Conservation (phyloP, 305 asterid genomes). For the Fraxinus velutina region DNA sequence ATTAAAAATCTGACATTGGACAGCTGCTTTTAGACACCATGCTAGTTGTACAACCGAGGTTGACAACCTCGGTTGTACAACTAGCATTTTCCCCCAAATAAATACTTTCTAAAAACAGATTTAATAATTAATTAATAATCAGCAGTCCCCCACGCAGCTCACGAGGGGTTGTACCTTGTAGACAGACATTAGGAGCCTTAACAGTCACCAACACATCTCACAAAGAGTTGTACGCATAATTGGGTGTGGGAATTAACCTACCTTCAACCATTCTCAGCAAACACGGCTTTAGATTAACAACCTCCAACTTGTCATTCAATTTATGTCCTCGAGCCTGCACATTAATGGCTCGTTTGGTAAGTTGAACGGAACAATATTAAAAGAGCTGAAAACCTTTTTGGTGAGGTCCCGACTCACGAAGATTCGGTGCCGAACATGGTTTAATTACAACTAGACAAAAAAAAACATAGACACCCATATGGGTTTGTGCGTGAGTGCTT, state of each 20-base stretch:
- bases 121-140: not conserved
- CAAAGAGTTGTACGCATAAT: not conserved
- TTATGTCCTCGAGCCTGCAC: constrained; percentile 77
- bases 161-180: not conserved
- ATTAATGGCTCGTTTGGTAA: not conserved
- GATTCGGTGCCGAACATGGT: not conserved
- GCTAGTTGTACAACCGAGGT: too few relatives aligned
- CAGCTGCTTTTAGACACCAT: not conserved
- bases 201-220: not conserved
- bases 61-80: too few relatives aligned
- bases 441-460: not conserved
- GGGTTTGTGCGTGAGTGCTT: not conserved
- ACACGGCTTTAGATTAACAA: constrained; percentile 76
- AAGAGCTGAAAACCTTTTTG: not conserved
- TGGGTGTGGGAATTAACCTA: constrained; percentile 40
- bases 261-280: constrained; percentile 88
- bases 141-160: not conserved
- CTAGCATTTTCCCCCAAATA: too few relatives aligned
- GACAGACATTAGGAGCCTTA: not conserved
- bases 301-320: constrained; percentile 70
- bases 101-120: not conserved
- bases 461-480: not conserved
- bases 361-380: not conserved
- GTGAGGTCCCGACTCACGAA: not conserved
- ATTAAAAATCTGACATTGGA: not conserved